Percentiles rank a stretch among this genome's conserved stretches.
phyloP scores from a whole-genome alignment of 441 rosid genomes.

The Pelargonium fulgidum region DNA sequence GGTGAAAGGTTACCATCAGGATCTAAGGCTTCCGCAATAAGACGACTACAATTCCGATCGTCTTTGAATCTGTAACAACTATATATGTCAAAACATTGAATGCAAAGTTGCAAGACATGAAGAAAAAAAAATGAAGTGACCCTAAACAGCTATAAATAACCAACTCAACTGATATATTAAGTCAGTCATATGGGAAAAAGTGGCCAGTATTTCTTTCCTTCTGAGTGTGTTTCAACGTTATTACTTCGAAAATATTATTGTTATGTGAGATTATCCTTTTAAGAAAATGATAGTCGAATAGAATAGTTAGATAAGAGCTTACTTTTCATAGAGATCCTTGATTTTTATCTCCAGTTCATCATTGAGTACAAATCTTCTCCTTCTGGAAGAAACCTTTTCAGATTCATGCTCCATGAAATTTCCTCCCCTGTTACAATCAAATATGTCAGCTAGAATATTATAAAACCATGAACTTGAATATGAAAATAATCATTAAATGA shows the following conservation, averaged over 20 bases:
- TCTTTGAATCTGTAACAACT: conserved; percentile 62
- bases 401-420: conserved; percentile 33
- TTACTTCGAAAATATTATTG: conserved; percentile 2
- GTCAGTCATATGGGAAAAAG: conserved; percentile 5
- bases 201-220: conserved; percentile 1
- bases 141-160: background rate
- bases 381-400: conserved; percentile 45
- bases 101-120: conserved; percentile 19
- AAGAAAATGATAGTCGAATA: conserved; percentile 4
- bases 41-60: conserved; percentile 43
- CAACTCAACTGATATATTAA: conserved; percentile 10
- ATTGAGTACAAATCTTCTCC: conserved; percentile 53
- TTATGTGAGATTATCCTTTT: background rate
- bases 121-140: background rate
- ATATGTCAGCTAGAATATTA: conserved; percentile 8
- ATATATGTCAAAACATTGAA: conserved; percentile 18
- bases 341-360: conserved; percentile 58
- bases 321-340: conserved; percentile 71
- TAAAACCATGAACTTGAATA: conserved; percentile 9
- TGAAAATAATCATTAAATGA: background rate
- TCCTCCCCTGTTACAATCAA: conserved; percentile 40
- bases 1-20: conserved; percentile 66
- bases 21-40: conserved; percentile 66
- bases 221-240: conserved; percentile 7
- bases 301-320: conserved; percentile 24